Percentiles rank a stretch among this genome's conserved stretches.
phyloP scores from a whole-genome alignment of 768 basidiomycete genomes.

The Nidularia pulvinata region DNA sequence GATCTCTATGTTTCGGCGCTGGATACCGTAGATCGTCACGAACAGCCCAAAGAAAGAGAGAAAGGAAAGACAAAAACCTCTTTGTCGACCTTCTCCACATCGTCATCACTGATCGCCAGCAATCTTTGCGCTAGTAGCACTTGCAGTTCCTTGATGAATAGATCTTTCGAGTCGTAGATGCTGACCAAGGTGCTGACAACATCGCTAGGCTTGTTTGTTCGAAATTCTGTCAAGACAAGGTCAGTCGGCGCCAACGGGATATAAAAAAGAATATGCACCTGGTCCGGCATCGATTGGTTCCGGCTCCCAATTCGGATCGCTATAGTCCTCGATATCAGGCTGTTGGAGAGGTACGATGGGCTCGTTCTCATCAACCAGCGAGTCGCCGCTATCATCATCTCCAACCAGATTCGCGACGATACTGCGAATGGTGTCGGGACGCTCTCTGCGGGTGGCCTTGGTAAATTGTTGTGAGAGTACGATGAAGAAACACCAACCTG shows the following conservation, averaged over 20 bases:
- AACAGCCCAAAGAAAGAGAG: not conserved
- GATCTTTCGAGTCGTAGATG: slow-evolving; percentile 96
- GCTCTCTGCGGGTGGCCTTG: slow-evolving; percentile 45
- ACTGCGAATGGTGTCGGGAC: slow-evolving; percentile 91
- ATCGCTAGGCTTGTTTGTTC: slow-evolving; percentile 89
- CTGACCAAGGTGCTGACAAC: slow-evolving; percentile 96
- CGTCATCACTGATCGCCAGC: slow-evolving; percentile 78
- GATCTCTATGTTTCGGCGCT: slow-evolving; percentile 94
- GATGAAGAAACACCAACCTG: slow-evolving; percentile 41
- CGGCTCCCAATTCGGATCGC: slow-evolving; percentile 93
- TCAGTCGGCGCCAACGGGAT: not conserved
- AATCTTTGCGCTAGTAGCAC: slow-evolving; percentile 87
- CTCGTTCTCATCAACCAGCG: slow-evolving; percentile 84
- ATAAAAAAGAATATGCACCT: slow-evolving; percentile 30
- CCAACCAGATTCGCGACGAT: slow-evolving; percentile 93
- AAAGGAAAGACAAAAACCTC: slow-evolving; percentile 40
- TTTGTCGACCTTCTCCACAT: slow-evolving; percentile 75
- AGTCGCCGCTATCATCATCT: slow-evolving; percentile 78
- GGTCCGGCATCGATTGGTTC: slow-evolving; percentile 97
- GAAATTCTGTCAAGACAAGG: slow-evolving; percentile 63
- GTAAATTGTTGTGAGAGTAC: not conserved
- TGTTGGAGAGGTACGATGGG: slow-evolving; percentile 76
- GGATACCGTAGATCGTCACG: slow-evolving; percentile 5
- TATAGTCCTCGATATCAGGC: slow-evolving; percentile 81
- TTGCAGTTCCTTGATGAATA: slow-evolving; percentile 96